Evolutionary conservation across 257 asterid species (phyloP).

Genomic region (Vinca minor): DNA sequence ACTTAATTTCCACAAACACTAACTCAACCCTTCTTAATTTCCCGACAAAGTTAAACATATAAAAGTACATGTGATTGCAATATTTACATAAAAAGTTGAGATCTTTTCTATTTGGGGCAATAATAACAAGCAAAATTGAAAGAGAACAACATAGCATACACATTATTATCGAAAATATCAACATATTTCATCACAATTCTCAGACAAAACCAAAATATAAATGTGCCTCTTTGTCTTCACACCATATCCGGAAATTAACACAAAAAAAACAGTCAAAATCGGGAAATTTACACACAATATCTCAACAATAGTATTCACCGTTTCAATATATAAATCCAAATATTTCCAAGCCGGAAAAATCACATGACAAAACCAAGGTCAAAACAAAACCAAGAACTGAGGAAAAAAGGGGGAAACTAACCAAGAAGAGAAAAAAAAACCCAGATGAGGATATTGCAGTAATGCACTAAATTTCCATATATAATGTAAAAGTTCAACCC

Average conservation of each 20-base stretch:
- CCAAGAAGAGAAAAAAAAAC: slow-evolving; percentile 35
- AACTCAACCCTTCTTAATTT: not conserved
- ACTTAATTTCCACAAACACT: not conserved
- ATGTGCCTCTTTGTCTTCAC: not conserved
- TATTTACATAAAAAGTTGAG: not conserved
- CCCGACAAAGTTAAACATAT: too few species aligned
- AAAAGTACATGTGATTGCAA: not conserved
- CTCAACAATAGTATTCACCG: not conserved
- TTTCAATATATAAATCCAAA: not conserved
- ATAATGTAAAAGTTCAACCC: too few species aligned
- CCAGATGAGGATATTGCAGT: slow-evolving; percentile 21
- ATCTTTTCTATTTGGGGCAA: not conserved
- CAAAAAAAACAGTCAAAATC: not conserved
- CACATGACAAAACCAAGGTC: not conserved
- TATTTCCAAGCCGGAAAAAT: not conserved
- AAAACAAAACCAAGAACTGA: not conserved
- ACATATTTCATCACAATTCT: not conserved
- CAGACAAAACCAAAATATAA: too few species aligned
- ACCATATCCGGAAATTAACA: not conserved
- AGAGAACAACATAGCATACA: too few species aligned
- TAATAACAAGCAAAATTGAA: not conserved
- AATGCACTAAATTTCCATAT: slow-evolving; percentile 15
- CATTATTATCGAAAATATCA: not conserved
- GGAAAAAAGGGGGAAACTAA: slow-evolving; percentile 16
- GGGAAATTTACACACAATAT: not conserved